Percentiles rank a stretch among this genome's conserved stretches.
Conservation (phyloP, 2,329 filamentous ascomycete species). For the Fusarium secorum region DNA sequence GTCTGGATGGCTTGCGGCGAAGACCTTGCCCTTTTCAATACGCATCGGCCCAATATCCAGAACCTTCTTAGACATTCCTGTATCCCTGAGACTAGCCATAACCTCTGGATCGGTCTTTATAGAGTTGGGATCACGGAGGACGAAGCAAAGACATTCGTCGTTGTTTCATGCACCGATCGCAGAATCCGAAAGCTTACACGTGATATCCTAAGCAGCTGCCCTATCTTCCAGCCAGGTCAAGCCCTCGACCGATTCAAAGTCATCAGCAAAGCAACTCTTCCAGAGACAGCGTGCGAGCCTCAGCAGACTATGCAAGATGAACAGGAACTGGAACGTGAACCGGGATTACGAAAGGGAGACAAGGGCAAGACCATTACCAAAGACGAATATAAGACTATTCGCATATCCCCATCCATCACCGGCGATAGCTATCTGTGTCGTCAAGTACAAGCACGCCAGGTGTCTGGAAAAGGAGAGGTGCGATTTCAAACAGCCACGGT, state of each 20-base stretch:
- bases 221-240: neutral
- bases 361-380: neutral
- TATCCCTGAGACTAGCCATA: accelerated
- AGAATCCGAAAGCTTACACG: accelerated
- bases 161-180: neutral
- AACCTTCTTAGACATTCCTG: neutral
- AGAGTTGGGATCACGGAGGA: accelerated
- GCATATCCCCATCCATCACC: neutral
- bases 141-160: neutral
- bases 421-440: neutral
- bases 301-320: accelerated
- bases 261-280: neutral
- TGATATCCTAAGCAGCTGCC: accelerated
- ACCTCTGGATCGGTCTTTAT: neutral
- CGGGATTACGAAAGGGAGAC: accelerated
- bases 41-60: accelerated
- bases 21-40: accelerated
- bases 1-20: neutral
- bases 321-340: accelerated
- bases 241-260: accelerated
- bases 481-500: neutral
- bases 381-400: neutral
- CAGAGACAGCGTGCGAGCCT: neutral
- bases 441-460: neutral
- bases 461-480: neutral